Evolutionary conservation across 2,329 filamentous ascomycete genomes (phyloP), one percentile per base, ranked within the genome.

Genomic region (Arthrocladium fulminans): DNA sequence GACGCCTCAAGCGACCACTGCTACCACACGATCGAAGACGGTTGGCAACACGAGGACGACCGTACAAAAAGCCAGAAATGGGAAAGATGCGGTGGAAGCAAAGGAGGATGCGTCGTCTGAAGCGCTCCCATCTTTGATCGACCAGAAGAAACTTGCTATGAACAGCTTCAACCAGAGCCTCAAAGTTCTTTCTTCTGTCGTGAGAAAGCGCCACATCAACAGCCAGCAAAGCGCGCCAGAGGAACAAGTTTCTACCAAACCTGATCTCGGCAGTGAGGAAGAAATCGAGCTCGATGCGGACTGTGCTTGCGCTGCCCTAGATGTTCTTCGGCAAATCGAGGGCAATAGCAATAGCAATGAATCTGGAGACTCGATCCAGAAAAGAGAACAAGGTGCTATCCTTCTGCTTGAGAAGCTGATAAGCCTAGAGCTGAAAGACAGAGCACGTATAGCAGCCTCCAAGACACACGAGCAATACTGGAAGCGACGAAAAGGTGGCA

Each of bases 111-210:
- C 9, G 44, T 49, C 30, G 60, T 63, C 29, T 50, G 58, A 38
- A 61, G 65, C 48, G 54, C 45, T 13, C 49, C 57, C 19, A 53
- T 64, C 66, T 7, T 46, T 53, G 32, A 65, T 67, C 45, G 65
- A 71, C 50, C 65, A 64, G 47, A 60, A 68, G 1, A 60, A 67
- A 3, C 60, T 72, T 19, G 69, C 70, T 1, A 72, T 70, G 1
- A 69, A 72, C 27, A 61, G 70, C 10, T 72, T 73, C 51, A 73
- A 73, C 57, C 58, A 58, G 13, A 67, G 67, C 1, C 59, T 71
- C 10, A 73, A 69, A 51, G 60, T 64, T 0, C 60, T 73, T 50
- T 49, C 42, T 53, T 51, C 40, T 25, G 39, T 30, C 35, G 43
- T 34, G 40, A 53, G 49, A 49, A 30, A 13, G 35, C 45, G 9